phyloP scores from a whole-genome alignment of 2,329 filamentous ascomycete genomes.

The Trichoderma gracile region DNA sequence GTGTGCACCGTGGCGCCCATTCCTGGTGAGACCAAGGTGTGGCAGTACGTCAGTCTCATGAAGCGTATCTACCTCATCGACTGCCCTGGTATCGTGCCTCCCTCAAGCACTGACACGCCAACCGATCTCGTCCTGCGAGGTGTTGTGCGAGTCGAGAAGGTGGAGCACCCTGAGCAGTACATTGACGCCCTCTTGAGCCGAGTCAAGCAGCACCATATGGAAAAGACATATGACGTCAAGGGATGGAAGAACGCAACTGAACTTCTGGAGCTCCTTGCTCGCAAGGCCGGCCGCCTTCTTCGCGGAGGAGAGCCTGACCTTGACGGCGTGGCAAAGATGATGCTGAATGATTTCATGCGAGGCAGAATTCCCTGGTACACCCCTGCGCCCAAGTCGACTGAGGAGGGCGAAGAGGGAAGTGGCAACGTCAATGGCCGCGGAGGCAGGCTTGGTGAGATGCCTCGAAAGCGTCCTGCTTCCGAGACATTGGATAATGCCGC shows the following conservation, averaged over 20 bases:
- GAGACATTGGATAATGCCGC: constrained; percentile 50
- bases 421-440: constrained; percentile 67
- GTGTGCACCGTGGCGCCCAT: constrained; percentile 93
- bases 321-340: constrained; percentile 94
- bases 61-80: constrained; percentile 90
- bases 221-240: constrained; percentile 87
- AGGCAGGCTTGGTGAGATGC: constrained; percentile 83
- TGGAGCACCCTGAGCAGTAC: constrained; percentile 95
- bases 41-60: constrained; percentile 97
- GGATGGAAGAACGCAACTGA: constrained; percentile 75
- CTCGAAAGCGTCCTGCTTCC: constrained; percentile 71
- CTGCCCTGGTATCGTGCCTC: constrained; percentile 93
- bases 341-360: constrained; percentile 92
- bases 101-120: constrained; percentile 78
- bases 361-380: constrained; percentile 98
- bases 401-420: constrained; percentile 51
- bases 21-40: constrained; percentile 94
- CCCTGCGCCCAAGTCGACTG: constrained; percentile 60
- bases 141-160: constrained; percentile 92
- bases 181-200: constrained; percentile 78
- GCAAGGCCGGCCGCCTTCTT: constrained; percentile 82
- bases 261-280: constrained; percentile 82
- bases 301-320: constrained; percentile 94
- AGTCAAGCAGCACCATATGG: constrained; percentile 84
- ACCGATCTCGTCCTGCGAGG: constrained; percentile 87